Evolutionary conservation across 2,329 filamentous ascomycete species (phyloP), one percentile per base, ranked within the genome.

Genomic region (Paracoccidioides lutzii): DNA sequence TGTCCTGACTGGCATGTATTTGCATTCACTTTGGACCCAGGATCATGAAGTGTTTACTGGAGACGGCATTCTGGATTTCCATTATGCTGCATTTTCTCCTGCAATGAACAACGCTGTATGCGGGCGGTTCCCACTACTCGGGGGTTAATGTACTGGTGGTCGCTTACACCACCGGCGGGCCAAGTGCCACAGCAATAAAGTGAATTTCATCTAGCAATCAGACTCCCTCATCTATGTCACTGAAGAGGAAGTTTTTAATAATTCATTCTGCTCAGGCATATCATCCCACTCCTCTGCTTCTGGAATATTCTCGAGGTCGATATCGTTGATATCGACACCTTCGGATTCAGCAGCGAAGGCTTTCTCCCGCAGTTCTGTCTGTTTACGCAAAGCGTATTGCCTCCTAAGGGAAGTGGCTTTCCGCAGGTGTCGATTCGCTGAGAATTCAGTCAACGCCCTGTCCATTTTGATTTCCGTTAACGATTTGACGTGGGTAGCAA

Each of bases 381-480:
- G 70, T 58, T 67, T 70, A 28, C 38, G 38, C 30, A 42, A 38
- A 52, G 50, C 50, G n/a, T 40, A 15, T 8, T 53, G 53, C 28
- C 52, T 45, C n/a, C 54, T 66, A 52, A 69, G 62, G 22, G 69
- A 71, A 40, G 70, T 65, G 51, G 71, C 67, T 55, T 69, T 71
- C 37, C 70, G 63, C 32, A 75, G 59, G 48, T 70, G 68, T 58
- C 71, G 69, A 65, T 70, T 70, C 57, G 69, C 64, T 58, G 76
- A 80, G 60, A 89, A 78, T 33, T 79, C 74, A 35, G 74, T 75
- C 35, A 89, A 74, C 12, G 79, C 79, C 7, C 77, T 70, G 60
- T 85, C 79, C 65, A 97, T 90, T 66, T 81, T 83, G 53, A 82
- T 77, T 71, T 96, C 90, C 1, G 90, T 83, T 52, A 94, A 68